A percentile compares a stretch with the other conserved stretches of the same genome.
These are phyloP conservation scores for Acanthamoeba royreba DNA, from an alignment of 208 protist species.

Conservation along the genomic window DNA sequence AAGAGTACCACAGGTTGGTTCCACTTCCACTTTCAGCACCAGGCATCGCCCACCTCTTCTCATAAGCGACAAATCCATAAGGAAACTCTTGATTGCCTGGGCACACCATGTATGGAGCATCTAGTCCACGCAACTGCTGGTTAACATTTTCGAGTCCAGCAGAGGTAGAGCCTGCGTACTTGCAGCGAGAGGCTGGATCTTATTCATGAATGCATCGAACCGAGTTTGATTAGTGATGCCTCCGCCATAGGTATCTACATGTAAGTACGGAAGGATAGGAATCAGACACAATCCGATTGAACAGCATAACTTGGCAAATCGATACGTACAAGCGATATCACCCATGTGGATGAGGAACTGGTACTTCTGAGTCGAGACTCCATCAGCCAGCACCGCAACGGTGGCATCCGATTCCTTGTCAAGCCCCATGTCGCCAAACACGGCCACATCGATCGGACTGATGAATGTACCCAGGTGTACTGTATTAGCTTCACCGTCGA, in stretches of 20 bases:
- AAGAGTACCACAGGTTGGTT: constrained; percentile 58
- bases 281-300: neutral
- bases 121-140: neutral
- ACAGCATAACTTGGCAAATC: neutral
- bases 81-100: constrained; percentile 53
- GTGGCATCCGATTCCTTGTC: constrained; percentile 16
- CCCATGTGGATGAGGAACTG: constrained; percentile 34
- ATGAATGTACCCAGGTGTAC: neutral
- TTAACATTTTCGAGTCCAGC: neutral
- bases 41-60: constrained; percentile 39
- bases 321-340: constrained; percentile 11
- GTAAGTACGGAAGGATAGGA: neutral
- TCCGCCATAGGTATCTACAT: neutral
- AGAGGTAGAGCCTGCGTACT: neutral
- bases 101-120: constrained; percentile 54
- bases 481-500: neutral
- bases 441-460: neutral
- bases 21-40: neutral
- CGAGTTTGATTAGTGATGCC: constrained; percentile 40
- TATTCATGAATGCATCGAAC: constrained; percentile 54
- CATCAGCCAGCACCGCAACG: neutral
- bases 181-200: constrained; percentile 54
- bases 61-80: constrained; percentile 13
- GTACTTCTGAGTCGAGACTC: neutral
- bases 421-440: constrained; percentile 31